Evolutionary conservation across 1,284 basidiomycete genomes (phyloP), one percentile per base, ranked within the genome.

Genomic region (Entoloma clypeatum): DNA sequence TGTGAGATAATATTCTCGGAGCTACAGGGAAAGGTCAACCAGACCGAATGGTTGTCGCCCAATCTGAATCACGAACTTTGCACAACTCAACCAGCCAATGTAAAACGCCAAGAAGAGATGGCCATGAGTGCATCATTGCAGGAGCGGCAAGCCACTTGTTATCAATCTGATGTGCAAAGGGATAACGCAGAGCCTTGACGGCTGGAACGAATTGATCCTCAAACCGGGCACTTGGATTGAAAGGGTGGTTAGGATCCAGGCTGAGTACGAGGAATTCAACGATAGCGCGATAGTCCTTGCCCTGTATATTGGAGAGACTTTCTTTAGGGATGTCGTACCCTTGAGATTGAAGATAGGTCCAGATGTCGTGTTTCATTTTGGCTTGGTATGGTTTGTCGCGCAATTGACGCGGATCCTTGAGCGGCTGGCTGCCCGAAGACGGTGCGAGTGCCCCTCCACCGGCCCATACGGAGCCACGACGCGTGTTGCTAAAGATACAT

Each of bases 51-150:
- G 8, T 10, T 9, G n/a, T 17, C 17, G 7, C 6, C 13, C 13
- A 14, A 19, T 26, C 21, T 37, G 26, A 33, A 29, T 27, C 18
- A 58, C 71, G 30, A 45, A 89, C 90, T 67, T 81, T 83, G 54
- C 81, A 81, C 49, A 90, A 62, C 51, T 91, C 86, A 1, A 86
- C 84, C 10, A 95, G 66, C 92, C 92, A 95, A 60, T 91, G 85
- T 33, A 95, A 58, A 57, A 89, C 85, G 14, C 86, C 91, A 11
- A 93, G 66, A 11, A 93, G 60, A 10, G 75, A 67, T 0, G 88
- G 87, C 92, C 91, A 94, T 11, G 84, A 81, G 60, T 88, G 85
- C 67, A 85, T 81, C 44, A 82, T 85, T 0, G 87, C 90, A 0
- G 90, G 86, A 1, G 90, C 83, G 3, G 80, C 80, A n/a, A 95